A percentile compares a stretch with the other conserved stretches of the same genome.
These are phyloP conservation scores for Breynia disticha DNA, from an alignment of 441 rosid species.

Conservation along the genomic window DNA sequence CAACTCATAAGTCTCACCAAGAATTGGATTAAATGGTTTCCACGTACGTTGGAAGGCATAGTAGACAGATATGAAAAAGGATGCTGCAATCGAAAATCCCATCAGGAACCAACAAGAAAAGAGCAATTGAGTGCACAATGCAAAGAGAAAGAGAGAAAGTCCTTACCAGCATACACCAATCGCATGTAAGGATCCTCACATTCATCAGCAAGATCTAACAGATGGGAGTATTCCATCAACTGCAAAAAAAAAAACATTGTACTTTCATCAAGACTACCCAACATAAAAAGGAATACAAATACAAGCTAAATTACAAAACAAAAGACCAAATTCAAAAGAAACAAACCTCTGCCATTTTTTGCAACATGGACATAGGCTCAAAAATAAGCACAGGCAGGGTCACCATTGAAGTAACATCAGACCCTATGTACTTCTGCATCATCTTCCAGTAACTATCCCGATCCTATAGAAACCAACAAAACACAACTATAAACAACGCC, in stretches of 20 bases:
- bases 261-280: neutral
- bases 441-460: constrained; percentile 93
- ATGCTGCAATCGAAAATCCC: constrained; percentile 44
- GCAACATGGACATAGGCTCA: constrained; percentile 91
- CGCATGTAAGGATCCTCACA: constrained; percentile 94
- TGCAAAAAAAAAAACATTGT: constrained; percentile 30
- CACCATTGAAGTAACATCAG: constrained; percentile 96
- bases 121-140: too few relatives aligned
- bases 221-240: constrained; percentile 95
- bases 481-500: too few relatives aligned
- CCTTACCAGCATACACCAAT: constrained; percentile 80
- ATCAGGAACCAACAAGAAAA: neutral
- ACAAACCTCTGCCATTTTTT: constrained; percentile 97
- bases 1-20: constrained; percentile 97
- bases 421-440: constrained; percentile 93
- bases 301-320: neutral
- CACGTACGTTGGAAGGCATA: constrained; percentile 76
- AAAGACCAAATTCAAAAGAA: constrained; percentile 1
- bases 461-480: constrained; percentile 42
- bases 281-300: too few relatives aligned
- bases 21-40: constrained; percentile 98
- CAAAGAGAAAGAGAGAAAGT: constrained; percentile 6
- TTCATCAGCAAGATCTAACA: constrained; percentile 82
- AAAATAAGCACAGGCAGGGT: constrained; percentile 95
- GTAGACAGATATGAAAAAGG: constrained; percentile 87